phyloP scores from a whole-genome alignment of 441 rosid genomes.

The Euphorbia schlechtendalii region DNA sequence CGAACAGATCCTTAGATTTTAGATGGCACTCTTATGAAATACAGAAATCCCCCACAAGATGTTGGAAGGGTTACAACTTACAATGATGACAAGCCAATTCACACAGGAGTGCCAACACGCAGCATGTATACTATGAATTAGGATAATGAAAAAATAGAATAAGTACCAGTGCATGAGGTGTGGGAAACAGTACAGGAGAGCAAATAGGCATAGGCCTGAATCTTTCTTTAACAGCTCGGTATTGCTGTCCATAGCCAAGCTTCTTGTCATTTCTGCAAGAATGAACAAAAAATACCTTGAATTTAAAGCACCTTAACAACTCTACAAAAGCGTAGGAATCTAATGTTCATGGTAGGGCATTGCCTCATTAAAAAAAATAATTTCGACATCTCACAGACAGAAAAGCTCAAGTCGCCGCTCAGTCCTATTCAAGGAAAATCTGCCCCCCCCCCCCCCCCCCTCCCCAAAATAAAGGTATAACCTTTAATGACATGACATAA shows the following conservation, averaged over 20 bases:
- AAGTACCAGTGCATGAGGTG: slow-evolving; percentile 88
- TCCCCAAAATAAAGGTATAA: too few species aligned
- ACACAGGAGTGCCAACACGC: not conserved
- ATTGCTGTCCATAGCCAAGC: slow-evolving; percentile 38
- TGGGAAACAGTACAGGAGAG: slow-evolving; percentile 77
- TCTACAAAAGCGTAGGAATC: too few species aligned
- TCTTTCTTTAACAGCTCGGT: slow-evolving; percentile 64
- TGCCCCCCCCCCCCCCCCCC: too few species aligned
- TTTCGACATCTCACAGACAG: too few species aligned
- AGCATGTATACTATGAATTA: not conserved
- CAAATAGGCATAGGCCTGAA: slow-evolving; percentile 92
- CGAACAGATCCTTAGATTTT: not conserved
- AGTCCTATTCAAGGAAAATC: too few species aligned
- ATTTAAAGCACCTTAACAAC: too few species aligned
- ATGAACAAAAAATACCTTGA: too few species aligned
- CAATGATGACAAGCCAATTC: not conserved
- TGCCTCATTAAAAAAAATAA: too few species aligned
- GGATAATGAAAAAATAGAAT: slow-evolving; percentile 12
- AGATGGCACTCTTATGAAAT: not conserved
- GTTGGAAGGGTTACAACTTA: not conserved
- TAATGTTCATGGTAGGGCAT: too few species aligned
- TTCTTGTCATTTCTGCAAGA: slow-evolving; percentile 66
- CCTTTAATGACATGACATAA: too few species aligned
- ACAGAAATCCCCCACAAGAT: not conserved
- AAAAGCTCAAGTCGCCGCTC: too few species aligned